Percentiles rank a stretch among this genome's conserved stretches.
These are phyloP conservation scores for Austroboletus eburneus DNA, from an alignment of 768 basidiomycete genomes.

Conservation along the genomic window DNA sequence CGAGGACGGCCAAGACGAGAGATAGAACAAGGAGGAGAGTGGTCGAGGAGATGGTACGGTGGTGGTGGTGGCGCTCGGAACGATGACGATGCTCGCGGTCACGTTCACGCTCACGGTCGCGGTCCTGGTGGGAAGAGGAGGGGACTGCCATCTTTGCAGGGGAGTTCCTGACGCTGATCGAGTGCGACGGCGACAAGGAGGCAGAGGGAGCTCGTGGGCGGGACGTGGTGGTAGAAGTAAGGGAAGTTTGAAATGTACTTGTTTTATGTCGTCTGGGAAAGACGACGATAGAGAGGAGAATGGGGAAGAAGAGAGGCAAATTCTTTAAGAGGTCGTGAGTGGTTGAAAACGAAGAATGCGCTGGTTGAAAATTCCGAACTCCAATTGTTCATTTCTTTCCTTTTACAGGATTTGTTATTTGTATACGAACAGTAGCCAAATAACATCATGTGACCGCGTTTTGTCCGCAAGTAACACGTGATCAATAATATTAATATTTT, in stretches of 20 bases:
- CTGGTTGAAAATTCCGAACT: slow-evolving; percentile 27
- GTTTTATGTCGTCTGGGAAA: slow-evolving; percentile 14
- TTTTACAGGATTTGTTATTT: slow-evolving; percentile 24
- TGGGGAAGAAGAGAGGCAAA: slow-evolving; percentile 8
- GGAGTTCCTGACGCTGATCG: slow-evolving; percentile 50
- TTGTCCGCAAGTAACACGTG: slow-evolving; percentile 16
- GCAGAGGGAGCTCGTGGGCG: slow-evolving; percentile 56
- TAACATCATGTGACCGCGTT: slow-evolving; percentile 31
- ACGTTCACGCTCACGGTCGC: slow-evolving; percentile 53
- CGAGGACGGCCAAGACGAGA: slow-evolving; percentile 81
- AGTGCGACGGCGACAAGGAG: slow-evolving; percentile 73
- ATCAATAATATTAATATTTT: too few relatives aligned
- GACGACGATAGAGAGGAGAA: slow-evolving; percentile 14
- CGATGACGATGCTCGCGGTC: slow-evolving; percentile 54
- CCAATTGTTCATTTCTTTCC: slow-evolving; percentile 26
- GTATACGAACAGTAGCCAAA: slow-evolving; percentile 28
- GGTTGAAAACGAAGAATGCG: slow-evolving; percentile 10
- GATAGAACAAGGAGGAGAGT: slow-evolving; percentile 84
- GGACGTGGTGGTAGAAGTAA: slow-evolving; percentile 56
- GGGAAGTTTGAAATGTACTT: not conserved
- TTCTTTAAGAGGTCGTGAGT: slow-evolving; percentile 6
- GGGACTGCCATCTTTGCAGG: slow-evolving; percentile 73
- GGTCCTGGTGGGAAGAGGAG: slow-evolving; percentile 72
- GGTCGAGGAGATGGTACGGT: slow-evolving; percentile 84
- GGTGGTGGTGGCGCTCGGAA: slow-evolving; percentile 65